These are phyloP conservation scores for Penicillium odoratum DNA, from an alignment of 495 filamentous ascomycete genomes.

Conservation along the genomic window DNA sequence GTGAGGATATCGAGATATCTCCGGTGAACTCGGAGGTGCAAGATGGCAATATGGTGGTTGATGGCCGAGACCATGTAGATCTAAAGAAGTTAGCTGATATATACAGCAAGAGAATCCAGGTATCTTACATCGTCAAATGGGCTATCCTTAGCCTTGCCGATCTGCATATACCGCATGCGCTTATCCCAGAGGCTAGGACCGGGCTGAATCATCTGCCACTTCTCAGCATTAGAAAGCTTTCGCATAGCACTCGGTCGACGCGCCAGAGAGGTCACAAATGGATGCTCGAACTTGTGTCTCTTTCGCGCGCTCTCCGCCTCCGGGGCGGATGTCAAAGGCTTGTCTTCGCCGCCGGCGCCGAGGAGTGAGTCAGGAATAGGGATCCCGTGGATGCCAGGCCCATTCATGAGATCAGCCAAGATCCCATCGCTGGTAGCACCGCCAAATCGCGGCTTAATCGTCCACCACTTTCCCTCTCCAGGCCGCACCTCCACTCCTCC, in stretches of 20 bases:
- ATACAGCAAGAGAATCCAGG: neutral
- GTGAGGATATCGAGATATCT: constrained; percentile 59
- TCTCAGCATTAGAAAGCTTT: constrained; percentile 37
- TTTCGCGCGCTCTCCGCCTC: constrained; percentile 37
- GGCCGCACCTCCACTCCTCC: constrained; percentile 62
- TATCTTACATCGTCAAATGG: constrained; percentile 57
- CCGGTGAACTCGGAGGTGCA: constrained; percentile 71
- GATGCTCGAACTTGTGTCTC: constrained; percentile 41
- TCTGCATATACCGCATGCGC: constrained; percentile 67
- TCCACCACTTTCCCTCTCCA: constrained; percentile 83
- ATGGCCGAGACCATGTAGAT: constrained; percentile 80
- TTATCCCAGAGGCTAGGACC: constrained; percentile 74
- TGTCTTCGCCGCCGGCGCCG: constrained; percentile 12
- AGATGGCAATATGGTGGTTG: constrained; percentile 77
- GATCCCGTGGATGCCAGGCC: constrained; percentile 20
- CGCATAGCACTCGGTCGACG: constrained; percentile 35
- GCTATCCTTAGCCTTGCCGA: constrained; percentile 58
- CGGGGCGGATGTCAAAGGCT: constrained; percentile 11
- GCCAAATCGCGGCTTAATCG: constrained; percentile 70
- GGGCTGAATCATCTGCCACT: constrained; percentile 57
- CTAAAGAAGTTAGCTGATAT: constrained; percentile 35
- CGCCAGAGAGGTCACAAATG: constrained; percentile 32
- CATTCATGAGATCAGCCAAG: constrained; percentile 47
- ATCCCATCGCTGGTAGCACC: constrained; percentile 66
- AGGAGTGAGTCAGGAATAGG: constrained; percentile 29